A percentile compares a stretch with the other conserved stretches of the same genome.
phyloP scores from a whole-genome alignment of 768 basidiomycete genomes.

The Pisolithus microcarpus region DNA sequence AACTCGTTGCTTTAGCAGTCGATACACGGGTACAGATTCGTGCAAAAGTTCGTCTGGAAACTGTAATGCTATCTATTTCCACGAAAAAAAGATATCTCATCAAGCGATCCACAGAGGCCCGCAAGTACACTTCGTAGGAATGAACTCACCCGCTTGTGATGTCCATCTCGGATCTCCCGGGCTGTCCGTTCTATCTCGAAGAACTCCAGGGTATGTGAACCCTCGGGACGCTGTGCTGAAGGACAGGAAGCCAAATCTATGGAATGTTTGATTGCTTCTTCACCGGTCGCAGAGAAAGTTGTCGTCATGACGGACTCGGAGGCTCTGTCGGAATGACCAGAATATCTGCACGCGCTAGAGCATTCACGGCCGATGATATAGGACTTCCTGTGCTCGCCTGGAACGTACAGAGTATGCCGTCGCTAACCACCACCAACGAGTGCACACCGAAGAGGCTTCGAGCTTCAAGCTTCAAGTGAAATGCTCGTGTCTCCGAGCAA shows the following conservation, averaged over 20 bases:
- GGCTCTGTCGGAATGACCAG: too few species aligned
- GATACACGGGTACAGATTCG: conserved; percentile 80
- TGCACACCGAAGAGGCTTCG: too few species aligned
- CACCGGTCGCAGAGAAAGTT: conserved; percentile 47
- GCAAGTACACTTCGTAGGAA: background rate
- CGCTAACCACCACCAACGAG: too few species aligned
- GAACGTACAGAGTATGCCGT: too few species aligned
- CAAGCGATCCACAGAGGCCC: conserved; percentile 2
- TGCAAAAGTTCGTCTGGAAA: conserved; percentile 91
- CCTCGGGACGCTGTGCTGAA: conserved; percentile 24
- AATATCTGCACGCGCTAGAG: too few species aligned
- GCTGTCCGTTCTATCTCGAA: conserved; percentile 73
- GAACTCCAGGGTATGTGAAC: conserved; percentile 47
- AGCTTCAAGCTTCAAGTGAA: too few species aligned
- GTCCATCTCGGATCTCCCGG: conserved; percentile 48
- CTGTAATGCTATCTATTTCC: conserved; percentile 72
- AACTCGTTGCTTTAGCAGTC: conserved; percentile 48
- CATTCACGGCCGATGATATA: too few species aligned
- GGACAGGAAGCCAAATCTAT: conserved; percentile 41
- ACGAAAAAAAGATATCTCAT: background rate
- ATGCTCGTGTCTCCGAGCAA: too few species aligned
- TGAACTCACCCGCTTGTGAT: conserved; percentile 60
- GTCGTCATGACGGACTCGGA: background rate
- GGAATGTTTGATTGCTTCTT: conserved; percentile 54
- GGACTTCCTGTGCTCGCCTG: too few species aligned